Conservation (phyloP, 2,329 filamentous ascomycete species). For the Leptographium procerum region DNA sequence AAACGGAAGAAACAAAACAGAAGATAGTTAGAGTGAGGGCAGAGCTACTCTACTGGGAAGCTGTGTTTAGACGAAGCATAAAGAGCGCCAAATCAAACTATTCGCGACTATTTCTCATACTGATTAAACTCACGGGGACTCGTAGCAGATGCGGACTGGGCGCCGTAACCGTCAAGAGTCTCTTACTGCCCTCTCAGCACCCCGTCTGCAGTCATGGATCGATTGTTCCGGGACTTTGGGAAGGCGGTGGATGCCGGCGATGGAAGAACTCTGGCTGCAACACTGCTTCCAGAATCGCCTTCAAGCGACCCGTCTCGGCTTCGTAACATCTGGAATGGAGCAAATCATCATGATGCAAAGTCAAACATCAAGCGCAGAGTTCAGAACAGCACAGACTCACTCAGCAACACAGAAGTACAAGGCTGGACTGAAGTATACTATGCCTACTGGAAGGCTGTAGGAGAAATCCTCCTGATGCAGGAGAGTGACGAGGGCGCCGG, state of each 20-base stretch:
- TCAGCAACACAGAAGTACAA: slow-evolving; percentile 56
- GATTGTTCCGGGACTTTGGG: slow-evolving; percentile 62
- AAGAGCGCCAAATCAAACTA: background rate
- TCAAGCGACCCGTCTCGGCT: slow-evolving; percentile 52
- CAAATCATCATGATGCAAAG: slow-evolving; percentile 53
- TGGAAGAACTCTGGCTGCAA: slow-evolving; percentile 63
- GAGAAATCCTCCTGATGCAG: slow-evolving; percentile 58
- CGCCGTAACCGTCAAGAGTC: background rate
- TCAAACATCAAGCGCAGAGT: slow-evolving; percentile 65
- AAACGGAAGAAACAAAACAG: background rate
- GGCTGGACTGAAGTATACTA: slow-evolving; percentile 84
- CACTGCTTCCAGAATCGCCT: slow-evolving; percentile 60
- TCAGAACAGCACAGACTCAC: slow-evolving; percentile 42
- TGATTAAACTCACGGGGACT: background rate
- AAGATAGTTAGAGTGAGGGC: background rate
- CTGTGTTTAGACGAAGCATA: background rate
- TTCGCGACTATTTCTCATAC: background rate
- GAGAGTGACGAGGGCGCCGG: slow-evolving; percentile 26
- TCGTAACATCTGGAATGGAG: slow-evolving; percentile 58
- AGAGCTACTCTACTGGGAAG: background rate
- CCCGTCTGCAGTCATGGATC: slow-evolving; percentile 48
- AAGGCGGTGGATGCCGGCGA: slow-evolving; percentile 52
- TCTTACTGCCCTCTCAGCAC: background rate
- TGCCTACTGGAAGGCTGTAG: slow-evolving; percentile 72
- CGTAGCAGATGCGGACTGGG: background rate